Evolutionary conservation across 805 yeast genomes (phyloP), one percentile per base, ranked within the genome.

Genomic region (Wickerhamomyces kurtzmanii): DNA sequence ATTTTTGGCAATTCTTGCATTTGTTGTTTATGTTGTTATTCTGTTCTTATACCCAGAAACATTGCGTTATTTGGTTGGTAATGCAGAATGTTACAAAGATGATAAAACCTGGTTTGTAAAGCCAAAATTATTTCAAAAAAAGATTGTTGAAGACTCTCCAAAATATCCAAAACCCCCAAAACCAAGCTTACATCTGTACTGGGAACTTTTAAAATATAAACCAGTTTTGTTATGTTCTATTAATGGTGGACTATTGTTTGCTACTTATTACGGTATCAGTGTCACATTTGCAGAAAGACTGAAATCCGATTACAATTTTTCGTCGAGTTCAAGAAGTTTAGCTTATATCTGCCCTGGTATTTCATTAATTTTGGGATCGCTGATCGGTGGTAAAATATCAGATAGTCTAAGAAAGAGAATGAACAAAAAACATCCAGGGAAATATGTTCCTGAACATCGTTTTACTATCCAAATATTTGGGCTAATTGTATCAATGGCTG

Each of bases 1-100:
- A 68, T 71, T 82, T 29, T 57, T 84, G 39, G 78, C 78, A 9
- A 77, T 84, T 13, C 50, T 79, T 32, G 69, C 83, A 2, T 82
- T 75, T 1, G 45, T 65, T 14, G 71, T 70, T 14, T 56, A 70
- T 9, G 9, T 71, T 0, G 31, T 70, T 29, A 65, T 84, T 8
- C 27, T 72, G 5, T 62, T 79, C 26, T 55, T 65, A 5, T 56
- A 85, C 12, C 96, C 96, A 1, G 96, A 86, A 45, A 86, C 96
- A 0, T 56, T 84, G 24, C 59, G 87, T 29, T 59, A 61, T 23
- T 71, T 71, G 23, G 83, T 77, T 28, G 72, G 72, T 12, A 56
- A 68, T 37, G 73, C 72, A 5, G 71, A 57, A 15, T 27, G 29
- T 23, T 36, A 47, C 22, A 8, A 36, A 6, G 26, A 29, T 5